phyloP scores from a whole-genome alignment of 805 yeast species.

The Starmerella bombi region DNA sequence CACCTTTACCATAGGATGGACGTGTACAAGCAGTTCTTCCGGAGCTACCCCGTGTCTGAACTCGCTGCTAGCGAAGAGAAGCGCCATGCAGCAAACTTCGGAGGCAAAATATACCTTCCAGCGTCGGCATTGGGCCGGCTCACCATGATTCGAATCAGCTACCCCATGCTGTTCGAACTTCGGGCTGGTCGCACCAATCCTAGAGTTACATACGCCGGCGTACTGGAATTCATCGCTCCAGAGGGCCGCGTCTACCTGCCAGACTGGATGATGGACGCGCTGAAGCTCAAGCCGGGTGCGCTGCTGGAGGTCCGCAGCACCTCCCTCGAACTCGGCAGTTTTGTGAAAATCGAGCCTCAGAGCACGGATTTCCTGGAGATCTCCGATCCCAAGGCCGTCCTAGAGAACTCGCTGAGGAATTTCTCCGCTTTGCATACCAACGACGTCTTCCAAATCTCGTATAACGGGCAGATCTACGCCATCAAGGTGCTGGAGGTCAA shows the following conservation, averaged over 20 bases:
- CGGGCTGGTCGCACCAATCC: constrained; percentile 46
- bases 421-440: constrained; percentile 76
- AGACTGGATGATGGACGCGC: constrained; percentile 86
- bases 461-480: constrained; percentile 64
- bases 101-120: constrained; percentile 92
- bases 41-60: constrained; percentile 85
- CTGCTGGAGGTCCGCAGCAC: constrained; percentile 55
- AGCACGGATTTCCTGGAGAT: constrained; percentile 85
- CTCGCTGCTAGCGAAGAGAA: constrained; percentile 55
- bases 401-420: constrained; percentile 81
- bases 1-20: too few relatives aligned
- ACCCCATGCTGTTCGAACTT: constrained; percentile 89
- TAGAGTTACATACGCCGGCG: constrained; percentile 74
- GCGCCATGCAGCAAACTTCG: constrained; percentile 63
- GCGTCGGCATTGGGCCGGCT: constrained; percentile 81
- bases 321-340: constrained; percentile 72
- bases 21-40: constrained; percentile 69
- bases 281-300: constrained; percentile 65
- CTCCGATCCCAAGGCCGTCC: constrained; percentile 89
- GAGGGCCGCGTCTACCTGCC: constrained; percentile 94
- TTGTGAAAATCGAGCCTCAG: constrained; percentile 92
- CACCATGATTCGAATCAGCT: constrained; percentile 77
- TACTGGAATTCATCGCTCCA: constrained; percentile 88
- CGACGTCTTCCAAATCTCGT: constrained; percentile 73
- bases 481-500: constrained; percentile 78